Percentiles rank a stretch among this genome's conserved stretches.
Evolutionary conservation across 2,329 filamentous ascomycete species (phyloP).

Genomic region (Trichophyton rubrum): DNA sequence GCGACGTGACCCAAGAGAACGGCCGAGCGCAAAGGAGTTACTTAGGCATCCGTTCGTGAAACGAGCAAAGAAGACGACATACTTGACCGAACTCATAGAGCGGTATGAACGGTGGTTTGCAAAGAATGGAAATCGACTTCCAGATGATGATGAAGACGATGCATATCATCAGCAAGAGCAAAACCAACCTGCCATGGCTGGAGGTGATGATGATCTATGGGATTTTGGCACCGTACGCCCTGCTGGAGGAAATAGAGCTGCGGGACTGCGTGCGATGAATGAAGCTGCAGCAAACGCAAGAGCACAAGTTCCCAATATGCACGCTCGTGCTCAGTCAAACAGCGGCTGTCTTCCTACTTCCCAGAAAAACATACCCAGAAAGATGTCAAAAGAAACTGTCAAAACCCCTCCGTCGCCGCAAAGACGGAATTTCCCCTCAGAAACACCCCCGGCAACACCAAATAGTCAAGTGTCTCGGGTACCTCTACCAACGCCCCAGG

Average conservation of each 20-base stretch:
- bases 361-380: conserved; percentile 22
- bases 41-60: conserved; percentile 83
- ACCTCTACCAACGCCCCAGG: conserved; percentile 45
- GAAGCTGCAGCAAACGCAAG: conserved; percentile 70
- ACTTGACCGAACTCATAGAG: conserved; percentile 90
- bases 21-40: conserved; percentile 75
- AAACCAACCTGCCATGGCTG: conserved; percentile 31
- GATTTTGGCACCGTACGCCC: conserved; percentile 93
- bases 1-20: conserved; percentile 75
- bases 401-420: conserved; percentile 46
- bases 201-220: conserved; percentile 78
- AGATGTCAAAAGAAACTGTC: conserved; percentile 18
- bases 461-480: conserved; percentile 45
- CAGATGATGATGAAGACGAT: conserved; percentile 52
- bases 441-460: conserved; percentile 18
- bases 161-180: conserved; percentile 19
- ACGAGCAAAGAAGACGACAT: conserved; percentile 88
- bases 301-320: conserved; percentile 40
- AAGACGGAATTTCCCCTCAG: conserved; percentile 25
- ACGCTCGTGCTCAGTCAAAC: conserved; percentile 17
- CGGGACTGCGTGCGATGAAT: conserved; percentile 60
- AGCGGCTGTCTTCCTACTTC: conserved; percentile 3
- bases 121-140: conserved; percentile 59
- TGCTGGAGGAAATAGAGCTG: conserved; percentile 52
- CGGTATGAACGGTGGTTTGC: conserved; percentile 77